Evolutionary conservation across 106 monocot species (phyloP), one percentile per base, ranked within the genome.

Genomic region (Alisma plantagoaquatica): DNA sequence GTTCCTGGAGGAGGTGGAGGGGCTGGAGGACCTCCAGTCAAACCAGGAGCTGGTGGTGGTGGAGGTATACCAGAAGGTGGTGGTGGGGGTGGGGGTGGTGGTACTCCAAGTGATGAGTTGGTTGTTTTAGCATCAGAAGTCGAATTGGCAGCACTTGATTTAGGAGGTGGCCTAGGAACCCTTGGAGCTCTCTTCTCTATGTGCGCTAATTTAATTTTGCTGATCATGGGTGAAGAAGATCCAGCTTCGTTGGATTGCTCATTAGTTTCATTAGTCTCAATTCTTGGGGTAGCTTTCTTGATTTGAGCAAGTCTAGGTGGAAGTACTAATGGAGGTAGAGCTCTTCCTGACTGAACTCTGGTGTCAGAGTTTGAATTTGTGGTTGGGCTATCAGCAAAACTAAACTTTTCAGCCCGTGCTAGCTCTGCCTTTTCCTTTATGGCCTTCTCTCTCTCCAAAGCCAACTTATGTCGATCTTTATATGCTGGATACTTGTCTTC

Each of bases 401-500:
- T 61, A 61, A 88, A 96, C 58, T 75, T 77, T 47, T 81, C 70
- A 19, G 61, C 80, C 69, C 94, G 69, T 2, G 88, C 94, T 65
- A 84, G 77, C 31, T 84, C 75, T 22, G 88, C 94, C 41, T 78
- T 84, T 78, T 80, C 70, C 65, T 96, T 96, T 64, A 88, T 76
- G 2, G 51, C 70, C 61, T 83, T 84, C 80, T 96, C 94, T 44
- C 88, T 55, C 45, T 96, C 94, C 23, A 84, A 12, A 0, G 94
- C 94, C 31, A 96, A 68, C 56, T 88, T 96, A 48, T 96, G 94
- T 46, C 94, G 56, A 52, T 96, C 88, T 57, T 84, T 96, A 52
- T 83, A 96, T 31, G 81, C 80, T 14, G 94, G 94, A 51, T 88
- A 96, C 66, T 88, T 96, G 3, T 84, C 88, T 3, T 84, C 78